Evolutionary conservation across 129 eudicot genomes (phyloP), one percentile per base, ranked within the genome.

Genomic region (Tagetes erecta): DNA sequence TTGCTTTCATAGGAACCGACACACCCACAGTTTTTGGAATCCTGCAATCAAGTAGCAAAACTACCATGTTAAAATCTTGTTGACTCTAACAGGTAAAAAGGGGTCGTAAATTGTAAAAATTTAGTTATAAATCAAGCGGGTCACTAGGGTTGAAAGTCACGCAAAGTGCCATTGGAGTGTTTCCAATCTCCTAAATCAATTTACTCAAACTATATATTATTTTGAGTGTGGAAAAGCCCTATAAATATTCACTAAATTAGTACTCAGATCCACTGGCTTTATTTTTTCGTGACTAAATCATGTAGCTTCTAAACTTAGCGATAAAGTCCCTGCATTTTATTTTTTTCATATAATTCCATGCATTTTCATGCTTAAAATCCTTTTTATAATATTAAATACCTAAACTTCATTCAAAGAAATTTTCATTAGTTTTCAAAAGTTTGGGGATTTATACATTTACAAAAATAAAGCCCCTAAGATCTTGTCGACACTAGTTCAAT

Each of bases 1-100:
- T 92, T 56, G 97, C 97, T 85, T 89, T 92, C 92, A 89, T 83
- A 6, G 97, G 97, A 74, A 92, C 85, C 34, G 97, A 83, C 72
- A 92, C 89, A n/a, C 97, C 97, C 6, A 92, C 71, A 6, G 96
- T 92, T 84, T 58, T 84, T 31, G 97, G 97, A 62, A 92, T 89
- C 76, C 97, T 91, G 78, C 78, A 79, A 60, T 35, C 12, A 4
- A 64, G 56, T 65, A 70, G 20, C 20, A 51, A 37, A 49, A 51
- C 34, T 20, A 20, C 0, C 1, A 31, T 70, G 60, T 77, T 66
- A 69, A 47, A 37, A 36, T 38, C 8, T 0, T 30, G 64, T 59
- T 56, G 62, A 34, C 64, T 38, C 75, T 14, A 2, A 59, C 66
- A 35, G 9, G 66, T 34, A 6, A 59, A 6, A 59, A 34, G 8